Evolutionary conservation across 257 asterid genomes (phyloP).

Genomic region (Ilex aquifolium): DNA sequence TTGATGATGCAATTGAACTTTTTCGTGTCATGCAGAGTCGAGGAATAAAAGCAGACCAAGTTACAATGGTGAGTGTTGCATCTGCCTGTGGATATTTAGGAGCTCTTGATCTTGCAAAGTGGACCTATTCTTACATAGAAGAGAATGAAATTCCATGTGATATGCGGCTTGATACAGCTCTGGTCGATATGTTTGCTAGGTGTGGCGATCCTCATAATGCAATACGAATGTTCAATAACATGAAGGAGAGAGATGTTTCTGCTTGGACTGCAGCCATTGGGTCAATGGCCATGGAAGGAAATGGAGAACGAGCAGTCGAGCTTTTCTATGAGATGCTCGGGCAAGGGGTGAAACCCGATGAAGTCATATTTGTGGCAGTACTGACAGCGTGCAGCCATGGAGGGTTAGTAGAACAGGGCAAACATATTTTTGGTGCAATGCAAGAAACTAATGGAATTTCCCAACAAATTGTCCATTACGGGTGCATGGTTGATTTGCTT

Average conservation of each 20-base stretch:
- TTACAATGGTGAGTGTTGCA: conserved; percentile 52
- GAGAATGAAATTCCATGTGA: conserved; percentile 22
- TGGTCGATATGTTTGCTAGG: conserved; percentile 51
- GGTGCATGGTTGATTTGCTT: conserved; percentile 43
- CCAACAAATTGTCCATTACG: conserved; percentile 40
- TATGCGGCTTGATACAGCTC: conserved; percentile 31
- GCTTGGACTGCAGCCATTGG: conserved; percentile 58
- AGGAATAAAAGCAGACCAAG: conserved; percentile 33
- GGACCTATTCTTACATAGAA: conserved; percentile 38
- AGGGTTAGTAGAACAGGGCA: conserved; percentile 46
- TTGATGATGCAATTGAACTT: conserved; percentile 36
- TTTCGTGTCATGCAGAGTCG: conserved; percentile 43
- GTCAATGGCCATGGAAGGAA: conserved; percentile 52
- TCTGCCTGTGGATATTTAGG: conserved; percentile 60
- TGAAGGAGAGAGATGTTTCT: conserved; percentile 41
- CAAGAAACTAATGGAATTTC: conserved; percentile 22
- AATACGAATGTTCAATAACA: conserved; percentile 26
- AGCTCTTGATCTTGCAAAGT: conserved; percentile 44
- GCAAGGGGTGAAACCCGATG: conserved; percentile 32
- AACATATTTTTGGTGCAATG: conserved; percentile 30
- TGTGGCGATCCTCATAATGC: conserved; percentile 49
- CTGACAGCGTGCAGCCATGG: conserved; percentile 54
- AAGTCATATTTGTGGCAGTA: conserved; percentile 36
- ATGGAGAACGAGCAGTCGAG: conserved; percentile 36
- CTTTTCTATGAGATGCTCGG: conserved; percentile 39